These are phyloP conservation scores for Ophiostoma quercus DNA, from an alignment of 2,329 filamentous ascomycete species.

Conservation along the genomic window DNA sequence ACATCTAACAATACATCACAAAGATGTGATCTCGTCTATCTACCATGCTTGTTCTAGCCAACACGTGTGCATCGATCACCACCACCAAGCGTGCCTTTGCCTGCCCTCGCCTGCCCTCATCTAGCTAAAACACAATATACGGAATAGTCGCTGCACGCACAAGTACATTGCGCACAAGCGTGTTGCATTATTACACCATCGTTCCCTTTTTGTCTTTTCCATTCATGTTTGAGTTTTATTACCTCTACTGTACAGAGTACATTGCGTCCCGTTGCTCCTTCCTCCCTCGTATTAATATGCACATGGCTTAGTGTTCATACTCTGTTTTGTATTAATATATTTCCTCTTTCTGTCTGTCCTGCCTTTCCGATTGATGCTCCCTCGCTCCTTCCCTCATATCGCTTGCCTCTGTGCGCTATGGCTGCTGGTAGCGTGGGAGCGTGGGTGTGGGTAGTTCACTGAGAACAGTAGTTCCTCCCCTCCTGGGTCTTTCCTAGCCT, in stretches of 20 bases:
- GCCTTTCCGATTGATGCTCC: constrained; percentile 11
- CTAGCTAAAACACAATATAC: too few species aligned
- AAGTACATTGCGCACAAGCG: background rate
- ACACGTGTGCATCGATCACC: too few species aligned
- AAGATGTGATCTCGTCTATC: too few species aligned
- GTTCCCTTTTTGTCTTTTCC: background rate
- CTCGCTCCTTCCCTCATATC: too few species aligned
- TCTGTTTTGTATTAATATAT: background rate
- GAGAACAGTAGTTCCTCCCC: constrained; percentile 18
- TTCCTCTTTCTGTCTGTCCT: background rate
- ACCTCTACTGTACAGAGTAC: too few species aligned
- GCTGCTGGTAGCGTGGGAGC: constrained; percentile 18
- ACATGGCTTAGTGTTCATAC: background rate
- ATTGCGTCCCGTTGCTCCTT: background rate
- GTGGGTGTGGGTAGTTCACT: constrained; percentile 21
- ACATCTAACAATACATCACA: too few species aligned
- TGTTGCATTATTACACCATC: background rate
- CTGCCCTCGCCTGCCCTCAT: too few species aligned
- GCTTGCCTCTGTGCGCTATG: background rate
- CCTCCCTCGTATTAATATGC: background rate
- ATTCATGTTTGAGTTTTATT: background rate
- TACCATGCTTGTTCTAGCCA: too few species aligned
- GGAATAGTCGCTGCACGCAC: background rate
- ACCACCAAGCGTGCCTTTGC: too few species aligned
- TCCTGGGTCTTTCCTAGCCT: constrained; percentile 20